phyloP scores from a whole-genome alignment of 768 basidiomycete genomes.

The Obba rivulosa region DNA sequence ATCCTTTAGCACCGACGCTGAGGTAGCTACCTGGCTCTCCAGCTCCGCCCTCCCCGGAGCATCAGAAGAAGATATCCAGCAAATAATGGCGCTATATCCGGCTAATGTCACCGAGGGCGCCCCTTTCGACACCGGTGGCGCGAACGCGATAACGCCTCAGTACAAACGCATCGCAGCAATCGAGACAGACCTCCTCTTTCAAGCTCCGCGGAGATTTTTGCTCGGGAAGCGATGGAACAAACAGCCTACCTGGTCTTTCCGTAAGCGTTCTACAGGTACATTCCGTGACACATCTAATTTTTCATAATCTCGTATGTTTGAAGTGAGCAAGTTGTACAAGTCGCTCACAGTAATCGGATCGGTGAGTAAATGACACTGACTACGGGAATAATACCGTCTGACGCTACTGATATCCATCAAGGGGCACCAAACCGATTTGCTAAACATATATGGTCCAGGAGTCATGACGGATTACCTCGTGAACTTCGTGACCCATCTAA shows the following conservation, averaged over 20 bases:
- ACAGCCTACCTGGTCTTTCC: conserved; percentile 1
- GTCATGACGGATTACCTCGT: conserved; percentile 42
- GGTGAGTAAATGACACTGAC: no score
- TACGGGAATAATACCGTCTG: no score
- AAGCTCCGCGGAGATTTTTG: conserved; percentile 44
- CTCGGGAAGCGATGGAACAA: conserved; percentile 24
- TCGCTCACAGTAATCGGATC: no score
- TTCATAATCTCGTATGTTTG: no score
- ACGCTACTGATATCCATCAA: conserved; percentile 10
- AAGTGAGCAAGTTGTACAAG: no score
- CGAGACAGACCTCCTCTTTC: conserved; percentile 45
- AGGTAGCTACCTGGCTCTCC: conserved; percentile 10
- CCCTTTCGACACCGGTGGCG: conserved; percentile 42
- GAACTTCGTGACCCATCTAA: conserved; percentile 31
- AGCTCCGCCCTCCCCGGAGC: conserved; percentile 20
- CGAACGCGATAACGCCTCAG: conserved; percentile 44
- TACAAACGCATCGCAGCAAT: conserved; percentile 49
- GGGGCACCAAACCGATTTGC: conserved; percentile 38
- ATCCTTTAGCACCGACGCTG: conserved; percentile 15
- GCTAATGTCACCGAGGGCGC: conserved; percentile 40
- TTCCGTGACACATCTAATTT: no score
- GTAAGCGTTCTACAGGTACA: neutral
- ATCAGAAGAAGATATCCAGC: conserved; percentile 9
- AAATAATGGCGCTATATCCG: conserved; percentile 15
- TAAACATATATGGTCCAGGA: conserved; percentile 34